These are phyloP conservation scores for Ilex paraguariensis DNA, from an alignment of 305 asterid species.

Conservation along the genomic window DNA sequence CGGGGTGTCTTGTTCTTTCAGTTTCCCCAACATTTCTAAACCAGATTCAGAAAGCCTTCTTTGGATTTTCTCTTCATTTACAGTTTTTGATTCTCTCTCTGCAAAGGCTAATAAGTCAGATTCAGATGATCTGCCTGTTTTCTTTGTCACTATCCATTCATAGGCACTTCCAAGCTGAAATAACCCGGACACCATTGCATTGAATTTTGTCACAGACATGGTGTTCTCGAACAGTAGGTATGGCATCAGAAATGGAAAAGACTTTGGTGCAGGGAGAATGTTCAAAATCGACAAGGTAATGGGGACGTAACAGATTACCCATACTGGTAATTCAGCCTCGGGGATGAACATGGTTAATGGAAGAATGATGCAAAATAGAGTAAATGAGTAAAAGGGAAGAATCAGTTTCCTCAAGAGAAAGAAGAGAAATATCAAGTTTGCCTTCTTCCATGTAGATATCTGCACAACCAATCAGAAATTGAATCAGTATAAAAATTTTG, in stretches of 20 bases:
- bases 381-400: conserved; percentile 3
- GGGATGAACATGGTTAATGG: not conserved
- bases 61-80: not conserved
- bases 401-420: conserved; percentile 1
- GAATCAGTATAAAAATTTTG: not conserved
- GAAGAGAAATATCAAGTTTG: conserved; percentile 7
- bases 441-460: conserved; percentile 1
- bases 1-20: not conserved
- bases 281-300: not conserved
- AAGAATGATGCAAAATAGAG: not conserved
- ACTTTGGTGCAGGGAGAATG: conserved; percentile 3
- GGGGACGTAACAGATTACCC: conserved; percentile 3
- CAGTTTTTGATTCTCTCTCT: not conserved
- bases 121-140: conserved; percentile 1
- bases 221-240: conserved; percentile 2
- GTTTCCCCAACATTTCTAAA: not conserved
- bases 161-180: conserved; percentile 2
- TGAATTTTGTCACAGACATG: conserved; percentile 2
- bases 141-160: conserved; percentile 2
- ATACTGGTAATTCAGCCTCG: not conserved
- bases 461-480: not conserved
- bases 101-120: not conserved
- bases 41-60: conserved; percentile 1
- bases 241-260: conserved; percentile 2
- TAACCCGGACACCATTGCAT: conserved; percentile 1